Evolutionary conservation across 1,284 basidiomycete genomes (phyloP).

Genomic region (Exobasidium cylindrosporum): DNA sequence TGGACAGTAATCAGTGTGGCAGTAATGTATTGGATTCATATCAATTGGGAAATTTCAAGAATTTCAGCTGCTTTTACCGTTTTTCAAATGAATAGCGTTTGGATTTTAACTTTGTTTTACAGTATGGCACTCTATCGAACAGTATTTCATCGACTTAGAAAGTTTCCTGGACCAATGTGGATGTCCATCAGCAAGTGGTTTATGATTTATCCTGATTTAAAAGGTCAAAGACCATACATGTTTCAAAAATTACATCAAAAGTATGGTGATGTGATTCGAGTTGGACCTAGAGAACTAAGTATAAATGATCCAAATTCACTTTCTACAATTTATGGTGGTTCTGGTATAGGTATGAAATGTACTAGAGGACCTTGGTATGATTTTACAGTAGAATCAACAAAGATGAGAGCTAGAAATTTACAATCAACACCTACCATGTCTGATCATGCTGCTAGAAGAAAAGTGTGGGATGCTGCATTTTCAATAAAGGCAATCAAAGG

Average conservation of each 20-base stretch:
- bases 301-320: constrained; percentile 24
- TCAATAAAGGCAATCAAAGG: constrained; percentile 28
- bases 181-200: constrained; percentile 23
- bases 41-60: neutral
- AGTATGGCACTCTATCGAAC: constrained; percentile 27
- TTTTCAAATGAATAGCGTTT: neutral
- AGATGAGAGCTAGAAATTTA: constrained; percentile 20
- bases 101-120: constrained; percentile 10
- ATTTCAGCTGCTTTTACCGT: neutral
- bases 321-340: constrained; percentile 23
- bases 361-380: constrained; percentile 30
- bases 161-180: constrained; percentile 24
- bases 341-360: constrained; percentile 18
- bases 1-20: neutral
- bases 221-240: constrained; percentile 16
- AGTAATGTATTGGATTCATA: neutral
- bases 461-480: constrained; percentile 31
- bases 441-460: constrained; percentile 21
- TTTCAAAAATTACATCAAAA: constrained; percentile 20
- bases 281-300: constrained; percentile 27
- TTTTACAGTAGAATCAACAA: constrained; percentile 13
- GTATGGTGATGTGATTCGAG: constrained; percentile 29
- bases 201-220: constrained; percentile 21
- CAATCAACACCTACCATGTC: constrained; percentile 21
- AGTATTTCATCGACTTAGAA: constrained; percentile 25